These are phyloP conservation scores for Corynascus novoguineensis DNA, from an alignment of 495 filamentous ascomycete genomes.

Conservation along the genomic window DNA sequence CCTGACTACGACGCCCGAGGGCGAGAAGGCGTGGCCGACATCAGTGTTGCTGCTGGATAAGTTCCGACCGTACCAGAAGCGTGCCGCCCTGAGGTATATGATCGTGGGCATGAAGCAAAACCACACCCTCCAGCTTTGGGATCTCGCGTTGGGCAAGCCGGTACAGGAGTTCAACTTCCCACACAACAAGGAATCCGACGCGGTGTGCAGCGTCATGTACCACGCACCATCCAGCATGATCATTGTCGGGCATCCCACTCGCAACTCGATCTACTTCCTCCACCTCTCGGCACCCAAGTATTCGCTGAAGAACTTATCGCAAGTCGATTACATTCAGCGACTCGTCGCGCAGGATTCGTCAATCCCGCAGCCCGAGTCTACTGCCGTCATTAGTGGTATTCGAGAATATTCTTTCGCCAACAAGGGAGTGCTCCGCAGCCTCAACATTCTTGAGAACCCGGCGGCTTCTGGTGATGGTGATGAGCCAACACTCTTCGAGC, in stretches of 20 bases:
- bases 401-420: slow-evolving; percentile 87
- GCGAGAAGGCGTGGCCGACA: slow-evolving; percentile 89
- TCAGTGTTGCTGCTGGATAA: slow-evolving; percentile 96
- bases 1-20: slow-evolving; percentile 67
- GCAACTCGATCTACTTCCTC: slow-evolving; percentile 95
- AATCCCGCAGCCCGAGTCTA: slow-evolving; percentile 80
- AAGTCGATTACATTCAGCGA: slow-evolving; percentile 77
- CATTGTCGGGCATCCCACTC: slow-evolving; percentile 89
- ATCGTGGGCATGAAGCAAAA: slow-evolving; percentile 98
- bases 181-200: slow-evolving; percentile 93
- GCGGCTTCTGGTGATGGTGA: slow-evolving; percentile 49
- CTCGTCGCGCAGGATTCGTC: slow-evolving; percentile 64
- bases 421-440: slow-evolving; percentile 81
- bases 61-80: slow-evolving; percentile 79
- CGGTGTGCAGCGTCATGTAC: slow-evolving; percentile 92
- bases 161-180: slow-evolving; percentile 96
- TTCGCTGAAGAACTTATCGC: slow-evolving; percentile 69
- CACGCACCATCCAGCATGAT: slow-evolving; percentile 86
- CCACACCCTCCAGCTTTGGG: slow-evolving; percentile 97
- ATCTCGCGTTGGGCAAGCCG: slow-evolving; percentile 87
- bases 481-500: slow-evolving; percentile 69
- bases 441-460: slow-evolving; percentile 72
- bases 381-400: slow-evolving; percentile 91
- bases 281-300: slow-evolving; percentile 91
- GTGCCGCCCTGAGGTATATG: slow-evolving; percentile 82